Evolutionary conservation across 116 monocot species (phyloP), one percentile per base, ranked within the genome.

Genomic region (Cymodocea nodosa): DNA sequence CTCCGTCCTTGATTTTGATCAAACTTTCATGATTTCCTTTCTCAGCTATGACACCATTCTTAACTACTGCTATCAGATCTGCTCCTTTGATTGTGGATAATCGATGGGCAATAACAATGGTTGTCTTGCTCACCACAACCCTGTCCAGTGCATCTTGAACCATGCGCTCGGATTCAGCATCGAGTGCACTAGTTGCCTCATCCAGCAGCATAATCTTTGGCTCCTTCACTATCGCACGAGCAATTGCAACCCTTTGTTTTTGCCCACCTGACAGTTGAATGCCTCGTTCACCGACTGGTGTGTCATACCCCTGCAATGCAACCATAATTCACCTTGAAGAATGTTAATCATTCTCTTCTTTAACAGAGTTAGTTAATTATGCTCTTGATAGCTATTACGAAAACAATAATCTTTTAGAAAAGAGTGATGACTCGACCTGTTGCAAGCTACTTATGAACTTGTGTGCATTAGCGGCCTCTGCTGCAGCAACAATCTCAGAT

Each of bases 161-260:
- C 0, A 76, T 64, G 18, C 74, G 35, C 44, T 84, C 87, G 2
- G 87, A 83, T 50, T 87, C 87, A 8, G 76, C 78, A 57, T 83
- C 87, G 18, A 87, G 73, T 16, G 87, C 83, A 69, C 87, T 87
- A 2, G 87, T 87, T 3, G 83, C 87, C 76, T 87, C 87, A 52
- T 87, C 87, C 39, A 83, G 60, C 4, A 87, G 66, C 36, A 87
- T 48, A 20, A 87, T 87, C n/a, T 73, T 78, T 0, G 87, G 87
- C 0, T 87, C 74, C 60, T 83, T 87, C 49, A 87, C 48, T 4
- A 87, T 83, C 12, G 83, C 87, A 24, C 87, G 71, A 8, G 87
- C 87, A 16, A 87, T 87, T 0, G 87, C 87, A 9, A 87, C 80
- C 10, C 87, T 66, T 60, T 87, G 87, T 56, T 83, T 87, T 57